Percentiles rank a stretch among this genome's conserved stretches.
phyloP scores from a whole-genome alignment of 78 protist species.

The Chrysochromulina parva region DNA sequence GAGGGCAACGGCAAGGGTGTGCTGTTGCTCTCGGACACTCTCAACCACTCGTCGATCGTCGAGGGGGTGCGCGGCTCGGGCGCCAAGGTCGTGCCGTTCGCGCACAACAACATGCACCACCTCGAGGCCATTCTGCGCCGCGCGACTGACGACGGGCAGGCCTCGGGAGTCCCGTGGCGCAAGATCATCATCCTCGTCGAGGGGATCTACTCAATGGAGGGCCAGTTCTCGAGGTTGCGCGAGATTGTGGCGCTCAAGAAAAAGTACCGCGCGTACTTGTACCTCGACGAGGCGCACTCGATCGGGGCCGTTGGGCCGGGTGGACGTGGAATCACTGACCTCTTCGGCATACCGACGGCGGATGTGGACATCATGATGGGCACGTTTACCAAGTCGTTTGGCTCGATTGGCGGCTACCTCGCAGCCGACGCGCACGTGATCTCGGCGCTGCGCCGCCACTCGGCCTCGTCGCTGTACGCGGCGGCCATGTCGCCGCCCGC shows the following conservation, averaged over 20 bases:
- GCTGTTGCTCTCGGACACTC: slow-evolving; percentile 85
- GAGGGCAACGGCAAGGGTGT: slow-evolving; percentile 62
- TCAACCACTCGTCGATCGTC: slow-evolving; percentile 95
- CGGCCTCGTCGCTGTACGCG: slow-evolving; percentile 68
- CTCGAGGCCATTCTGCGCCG: slow-evolving; percentile 54
- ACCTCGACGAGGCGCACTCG: slow-evolving; percentile 99
- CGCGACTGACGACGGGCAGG: slow-evolving; percentile 87
- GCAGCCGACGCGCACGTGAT: neutral
- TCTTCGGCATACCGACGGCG: slow-evolving; percentile 70
- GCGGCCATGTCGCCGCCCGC: slow-evolving; percentile 74
- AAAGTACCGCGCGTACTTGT: slow-evolving; percentile 87
- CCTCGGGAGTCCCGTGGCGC: slow-evolving; percentile 89
- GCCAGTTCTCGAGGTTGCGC: slow-evolving; percentile 76
- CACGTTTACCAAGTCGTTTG: slow-evolving; percentile 97
- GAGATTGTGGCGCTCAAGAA: slow-evolving; percentile 87
- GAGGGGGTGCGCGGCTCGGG: slow-evolving; percentile 83
- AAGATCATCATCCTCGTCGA: slow-evolving; percentile 94
- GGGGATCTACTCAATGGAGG: slow-evolving; percentile 97
- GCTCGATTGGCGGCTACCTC: slow-evolving; percentile 33
- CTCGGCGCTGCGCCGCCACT: slow-evolving; percentile 25
- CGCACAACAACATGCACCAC: slow-evolving; percentile 80
- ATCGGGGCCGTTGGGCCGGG: slow-evolving; percentile 96
- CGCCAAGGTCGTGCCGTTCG: slow-evolving; percentile 82
- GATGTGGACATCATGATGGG: slow-evolving; percentile 99
- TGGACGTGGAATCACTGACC: slow-evolving; percentile 95